These are phyloP conservation scores for Thielaviopsis ethacetica DNA, from an alignment of 2,329 filamentous ascomycete species.

Conservation along the genomic window DNA sequence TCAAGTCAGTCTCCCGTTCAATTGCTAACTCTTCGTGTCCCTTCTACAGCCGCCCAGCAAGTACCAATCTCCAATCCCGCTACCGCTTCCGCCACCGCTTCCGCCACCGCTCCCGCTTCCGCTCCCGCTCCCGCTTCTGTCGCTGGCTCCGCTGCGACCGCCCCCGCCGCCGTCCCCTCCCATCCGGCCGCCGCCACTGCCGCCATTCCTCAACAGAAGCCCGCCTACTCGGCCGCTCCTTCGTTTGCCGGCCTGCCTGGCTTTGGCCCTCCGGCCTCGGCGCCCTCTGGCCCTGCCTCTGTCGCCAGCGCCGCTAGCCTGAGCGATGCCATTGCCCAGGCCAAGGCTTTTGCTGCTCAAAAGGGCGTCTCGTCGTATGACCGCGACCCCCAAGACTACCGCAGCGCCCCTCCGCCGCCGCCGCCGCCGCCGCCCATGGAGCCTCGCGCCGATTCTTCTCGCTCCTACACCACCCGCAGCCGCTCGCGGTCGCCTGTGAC, in stretches of 20 bases:
- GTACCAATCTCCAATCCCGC: slow-evolving; percentile 3
- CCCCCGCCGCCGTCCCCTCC: neutral
- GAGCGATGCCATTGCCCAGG: slow-evolving; percentile 63
- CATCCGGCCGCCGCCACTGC: neutral
- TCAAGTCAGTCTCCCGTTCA: neutral
- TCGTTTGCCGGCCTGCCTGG: slow-evolving; percentile 1
- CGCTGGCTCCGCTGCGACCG: neutral
- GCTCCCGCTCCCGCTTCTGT: slow-evolving; percentile 1
- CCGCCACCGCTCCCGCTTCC: too few relatives aligned
- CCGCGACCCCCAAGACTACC: slow-evolving; percentile 18
- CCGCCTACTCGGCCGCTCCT: slow-evolving; percentile 6
- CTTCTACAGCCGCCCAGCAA: slow-evolving; percentile 8
- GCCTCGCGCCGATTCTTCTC: slow-evolving; percentile 29
- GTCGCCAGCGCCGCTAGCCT: neutral
- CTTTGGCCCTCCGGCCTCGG: slow-evolving; percentile 1
- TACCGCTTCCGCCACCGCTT: neutral
- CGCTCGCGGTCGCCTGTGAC: slow-evolving; percentile 57
- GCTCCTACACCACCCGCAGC: slow-evolving; percentile 25
- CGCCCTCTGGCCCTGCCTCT: slow-evolving; percentile 1
- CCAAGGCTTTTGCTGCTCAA: slow-evolving; percentile 65
- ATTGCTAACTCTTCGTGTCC: neutral
- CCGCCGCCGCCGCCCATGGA: slow-evolving; percentile 17
- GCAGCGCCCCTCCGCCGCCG: slow-evolving; percentile 13
- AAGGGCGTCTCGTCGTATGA: slow-evolving; percentile 54
- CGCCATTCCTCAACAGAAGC: slow-evolving; percentile 2